phyloP scores from a whole-genome alignment of 2,329 filamentous ascomycete species.

The Alternaria viburni region DNA sequence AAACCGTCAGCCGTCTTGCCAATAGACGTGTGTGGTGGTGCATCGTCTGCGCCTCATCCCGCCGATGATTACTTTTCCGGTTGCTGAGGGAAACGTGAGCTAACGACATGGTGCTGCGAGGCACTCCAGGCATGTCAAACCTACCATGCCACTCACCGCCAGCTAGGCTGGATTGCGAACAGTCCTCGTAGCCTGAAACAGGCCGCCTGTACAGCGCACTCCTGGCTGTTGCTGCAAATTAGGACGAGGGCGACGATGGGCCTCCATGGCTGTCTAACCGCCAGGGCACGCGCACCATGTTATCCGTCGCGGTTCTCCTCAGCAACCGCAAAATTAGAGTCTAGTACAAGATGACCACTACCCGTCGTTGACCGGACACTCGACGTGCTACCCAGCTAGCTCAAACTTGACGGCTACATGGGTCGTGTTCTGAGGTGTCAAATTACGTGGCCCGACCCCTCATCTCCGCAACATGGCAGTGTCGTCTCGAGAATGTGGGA shows the following conservation, averaged over 20 bases:
- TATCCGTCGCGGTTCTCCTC: neutral
- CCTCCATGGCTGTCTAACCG: neutral
- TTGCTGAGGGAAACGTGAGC: slow-evolving; percentile 7
- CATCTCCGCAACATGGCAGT: slow-evolving; percentile 10
- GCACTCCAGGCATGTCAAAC: neutral
- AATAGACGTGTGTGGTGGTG: slow-evolving; percentile 7
- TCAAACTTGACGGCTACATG: neutral
- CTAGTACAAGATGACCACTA: neutral
- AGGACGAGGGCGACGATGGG: neutral
- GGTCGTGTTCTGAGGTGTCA: slow-evolving; percentile 2
- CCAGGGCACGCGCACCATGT: neutral
- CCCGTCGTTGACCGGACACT: neutral
- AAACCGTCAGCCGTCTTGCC: neutral
- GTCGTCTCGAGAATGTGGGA: neutral
- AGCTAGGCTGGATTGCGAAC: neutral
- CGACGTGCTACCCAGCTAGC: neutral
- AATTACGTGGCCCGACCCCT: slow-evolving; percentile 13
- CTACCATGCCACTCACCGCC: neutral
- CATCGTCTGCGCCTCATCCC: neutral
- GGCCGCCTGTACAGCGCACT: neutral
- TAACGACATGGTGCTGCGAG: neutral
- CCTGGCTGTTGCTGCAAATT: neutral
- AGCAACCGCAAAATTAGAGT: neutral
- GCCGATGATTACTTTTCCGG: slow-evolving; percentile 9
- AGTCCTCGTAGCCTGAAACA: neutral